Conservation (phyloP, 495 filamentous ascomycete species). For the Penicillium simplicissimum region DNA sequence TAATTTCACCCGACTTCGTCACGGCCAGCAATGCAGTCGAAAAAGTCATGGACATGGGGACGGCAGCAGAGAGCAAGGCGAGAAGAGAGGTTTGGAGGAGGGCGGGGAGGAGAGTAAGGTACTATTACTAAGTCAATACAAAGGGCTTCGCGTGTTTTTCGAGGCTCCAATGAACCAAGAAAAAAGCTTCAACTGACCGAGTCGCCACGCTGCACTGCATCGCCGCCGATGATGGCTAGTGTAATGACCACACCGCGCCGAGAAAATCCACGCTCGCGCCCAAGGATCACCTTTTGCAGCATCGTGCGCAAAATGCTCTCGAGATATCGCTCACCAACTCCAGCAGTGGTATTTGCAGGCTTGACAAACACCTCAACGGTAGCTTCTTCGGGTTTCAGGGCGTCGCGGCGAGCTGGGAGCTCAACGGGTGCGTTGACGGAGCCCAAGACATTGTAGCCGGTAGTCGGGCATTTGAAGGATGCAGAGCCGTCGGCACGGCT, state of each 20-base stretch:
- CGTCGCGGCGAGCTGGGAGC: slow-evolving; percentile 73
- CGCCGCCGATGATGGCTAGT: slow-evolving; percentile 39
- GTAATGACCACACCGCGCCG: slow-evolving; percentile 47
- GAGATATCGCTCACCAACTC: slow-evolving; percentile 71
- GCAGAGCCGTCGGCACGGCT: slow-evolving; percentile 84
- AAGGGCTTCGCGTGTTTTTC: background rate
- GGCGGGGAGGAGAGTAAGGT: slow-evolving; percentile 70
- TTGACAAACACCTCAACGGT: slow-evolving; percentile 87
- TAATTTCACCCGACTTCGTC: slow-evolving; percentile 48
- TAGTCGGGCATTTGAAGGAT: slow-evolving; percentile 64
- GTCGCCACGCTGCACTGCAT: slow-evolving; percentile 70
- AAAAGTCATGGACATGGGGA: slow-evolving; percentile 71
- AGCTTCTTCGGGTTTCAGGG: slow-evolving; percentile 83
- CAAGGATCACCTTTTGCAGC: slow-evolving; percentile 35
- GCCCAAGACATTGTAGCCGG: slow-evolving; percentile 78
- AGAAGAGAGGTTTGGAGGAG: slow-evolving; percentile 72
- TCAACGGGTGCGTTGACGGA: slow-evolving; percentile 93
- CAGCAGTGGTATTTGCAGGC: slow-evolving; percentile 62
- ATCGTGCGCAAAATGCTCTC: slow-evolving; percentile 35
- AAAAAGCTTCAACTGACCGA: slow-evolving; percentile 55
- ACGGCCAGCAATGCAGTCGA: slow-evolving; percentile 65
- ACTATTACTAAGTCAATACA: slow-evolving; percentile 49
- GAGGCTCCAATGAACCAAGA: too few relatives aligned
- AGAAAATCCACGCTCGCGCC: slow-evolving; percentile 39
- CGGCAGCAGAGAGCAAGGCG: slow-evolving; percentile 71